Evolutionary conservation across 805 yeast genomes (phyloP), one percentile per base, ranked within the genome.

Genomic region (Teunomyces pallodes): DNA sequence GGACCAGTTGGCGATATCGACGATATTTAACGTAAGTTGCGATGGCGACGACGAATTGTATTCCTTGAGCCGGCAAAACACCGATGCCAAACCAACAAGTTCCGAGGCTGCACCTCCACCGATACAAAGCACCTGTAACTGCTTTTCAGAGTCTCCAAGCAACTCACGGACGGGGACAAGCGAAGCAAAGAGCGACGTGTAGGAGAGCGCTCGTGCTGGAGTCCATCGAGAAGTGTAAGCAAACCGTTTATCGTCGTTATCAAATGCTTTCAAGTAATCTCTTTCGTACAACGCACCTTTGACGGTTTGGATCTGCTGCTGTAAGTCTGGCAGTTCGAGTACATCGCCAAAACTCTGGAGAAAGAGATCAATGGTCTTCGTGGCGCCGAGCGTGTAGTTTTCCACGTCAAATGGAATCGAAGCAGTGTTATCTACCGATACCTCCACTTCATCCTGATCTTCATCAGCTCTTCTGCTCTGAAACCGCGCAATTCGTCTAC

Each of bases 61-160:
- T 46, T 65, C 74, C 48, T 74, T 74, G 28, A 65, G 56, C 41
- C 72, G 56, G 43, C 76, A 70, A 52, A 82, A 83, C 1, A 86
- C 69, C 13, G 90, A 75, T 1, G 81, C 80, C 38, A 88, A 59
- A 0, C 81, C 87, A 29, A 82, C 81, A 20, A 89, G 65, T 61
- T 90, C 97, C 2, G 90, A 87, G 4, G 92, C 88, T 0, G 96
- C 96, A 31, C 97, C 97, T 20, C 95, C 96, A 14, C 96, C 97
- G 32, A 90, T 74, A 56, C 85, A 80, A 31, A 89, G 62, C 0
- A 84, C 79, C 5, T 74, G 64, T 3, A 68, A 59, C 12, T 63
- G 57, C 13, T 51, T 46, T 5, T 54, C 54, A 2, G 69, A 66
- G 35, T 69, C 66, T 33, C 61, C 61, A 9, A 80, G 58, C 17